phyloP scores from a whole-genome alignment of 176 grass and related monocot species.

The Oropetium thomaeum region DNA sequence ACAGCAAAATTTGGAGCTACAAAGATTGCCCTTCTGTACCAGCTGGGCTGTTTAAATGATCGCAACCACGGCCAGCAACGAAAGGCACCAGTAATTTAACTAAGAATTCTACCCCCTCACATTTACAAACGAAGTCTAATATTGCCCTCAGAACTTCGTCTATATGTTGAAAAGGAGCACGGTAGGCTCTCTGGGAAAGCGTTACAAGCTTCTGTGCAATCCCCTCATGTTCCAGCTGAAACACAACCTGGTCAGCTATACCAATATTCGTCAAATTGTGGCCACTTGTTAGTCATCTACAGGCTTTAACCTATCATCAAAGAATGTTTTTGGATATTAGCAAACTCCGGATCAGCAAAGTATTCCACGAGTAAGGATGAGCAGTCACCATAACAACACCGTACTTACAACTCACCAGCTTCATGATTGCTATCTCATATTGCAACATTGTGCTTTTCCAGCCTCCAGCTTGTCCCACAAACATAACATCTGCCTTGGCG shows the following conservation, averaged over 20 bases:
- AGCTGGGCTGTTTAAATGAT: constrained; percentile 29
- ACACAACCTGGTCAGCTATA: constrained; percentile 20
- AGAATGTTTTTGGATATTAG: not conserved
- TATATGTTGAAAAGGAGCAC: constrained; percentile 17
- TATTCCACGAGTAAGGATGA: not conserved
- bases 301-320: constrained; percentile 22
- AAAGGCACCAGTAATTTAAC: constrained; percentile 22
- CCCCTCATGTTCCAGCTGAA: constrained; percentile 25
- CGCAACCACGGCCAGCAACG: constrained; percentile 20
- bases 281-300: constrained; percentile 33
- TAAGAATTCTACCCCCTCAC: constrained; percentile 27
- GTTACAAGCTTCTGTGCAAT: constrained; percentile 15
- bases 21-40: constrained; percentile 6
- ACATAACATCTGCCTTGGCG: constrained; percentile 93
- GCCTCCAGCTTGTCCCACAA: constrained; percentile 86
- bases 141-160: constrained; percentile 9
- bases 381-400: not conserved
- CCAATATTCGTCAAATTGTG: not conserved
- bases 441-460: constrained; percentile 76
- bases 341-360: constrained; percentile 1
- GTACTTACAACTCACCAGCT: not conserved
- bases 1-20: constrained; percentile 25
- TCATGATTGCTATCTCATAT: constrained; percentile 70
- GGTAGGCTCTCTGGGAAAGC: not conserved
- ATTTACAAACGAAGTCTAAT: constrained; percentile 37